A percentile compares a stretch with the other conserved stretches of the same genome.
Evolutionary conservation across 768 basidiomycete species (phyloP).

Genomic region (Boletus barrowsii): DNA sequence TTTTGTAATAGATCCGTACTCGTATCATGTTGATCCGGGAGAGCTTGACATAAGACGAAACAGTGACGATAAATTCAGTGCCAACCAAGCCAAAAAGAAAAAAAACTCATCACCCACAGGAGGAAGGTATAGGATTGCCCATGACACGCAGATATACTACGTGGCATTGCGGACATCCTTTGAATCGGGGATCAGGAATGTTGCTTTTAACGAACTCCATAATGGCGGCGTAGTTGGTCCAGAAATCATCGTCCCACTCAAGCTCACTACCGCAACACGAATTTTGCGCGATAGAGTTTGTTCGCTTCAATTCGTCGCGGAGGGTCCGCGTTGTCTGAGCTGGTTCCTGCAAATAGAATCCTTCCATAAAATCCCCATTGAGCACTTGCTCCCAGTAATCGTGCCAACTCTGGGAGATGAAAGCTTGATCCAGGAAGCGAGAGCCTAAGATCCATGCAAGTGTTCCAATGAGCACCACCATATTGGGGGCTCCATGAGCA

Average conservation of each 20-base stretch:
- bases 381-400: background rate
- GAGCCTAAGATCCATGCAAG: slow-evolving; percentile 1
- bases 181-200: background rate
- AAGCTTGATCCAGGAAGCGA: background rate
- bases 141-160: background rate
- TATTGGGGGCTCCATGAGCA: background rate
- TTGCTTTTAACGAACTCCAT: background rate
- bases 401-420: background rate
- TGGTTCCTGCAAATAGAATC: background rate
- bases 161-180: background rate
- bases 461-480: background rate
- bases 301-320: background rate
- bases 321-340: background rate
- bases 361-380: background rate
- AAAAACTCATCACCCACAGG: background rate
- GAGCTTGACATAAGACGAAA: background rate
- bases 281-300: background rate
- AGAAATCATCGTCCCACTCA: background rate
- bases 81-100: background rate
- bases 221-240: background rate
- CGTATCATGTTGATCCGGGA: background rate
- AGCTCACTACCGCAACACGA: background rate
- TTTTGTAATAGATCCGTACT: background rate
- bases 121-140: background rate
- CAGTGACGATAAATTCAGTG: background rate